Conservation (phyloP, 1,284 basidiomycete genomes). For the Gomphus bonarii region DNA sequence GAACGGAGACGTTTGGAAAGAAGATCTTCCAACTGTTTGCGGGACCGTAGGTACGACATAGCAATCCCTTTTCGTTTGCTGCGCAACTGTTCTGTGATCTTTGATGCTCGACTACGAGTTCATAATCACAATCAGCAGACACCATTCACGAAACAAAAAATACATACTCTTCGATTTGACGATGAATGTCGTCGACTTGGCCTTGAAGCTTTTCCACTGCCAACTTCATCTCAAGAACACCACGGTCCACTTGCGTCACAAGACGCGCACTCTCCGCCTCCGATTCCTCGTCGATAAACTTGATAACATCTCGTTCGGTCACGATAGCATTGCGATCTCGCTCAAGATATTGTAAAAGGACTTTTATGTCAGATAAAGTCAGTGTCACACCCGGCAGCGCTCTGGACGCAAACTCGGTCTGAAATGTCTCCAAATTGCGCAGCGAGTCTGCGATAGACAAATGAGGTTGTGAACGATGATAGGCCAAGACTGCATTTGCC, state of each 20-base stretch:
- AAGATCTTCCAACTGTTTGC: constrained; percentile 73
- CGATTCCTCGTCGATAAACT: constrained; percentile 45
- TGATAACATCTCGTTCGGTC: constrained; percentile 58
- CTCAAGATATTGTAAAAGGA: constrained; percentile 69
- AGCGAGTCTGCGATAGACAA: constrained; percentile 51
- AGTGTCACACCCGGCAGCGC: constrained; percentile 32
- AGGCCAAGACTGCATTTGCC: constrained; percentile 47
- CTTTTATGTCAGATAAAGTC: constrained; percentile 53
- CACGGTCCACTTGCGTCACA: constrained; percentile 61
- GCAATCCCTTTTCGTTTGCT: constrained; percentile 67
- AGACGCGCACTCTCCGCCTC: constrained; percentile 21
- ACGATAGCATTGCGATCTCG: constrained; percentile 62
- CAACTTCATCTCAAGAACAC: constrained; percentile 64
- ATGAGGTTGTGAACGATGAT: constrained; percentile 36
- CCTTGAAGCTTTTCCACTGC: constrained; percentile 54
- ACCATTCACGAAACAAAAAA: not conserved
- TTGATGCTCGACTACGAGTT: constrained; percentile 46
- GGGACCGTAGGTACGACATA: constrained; percentile 63
- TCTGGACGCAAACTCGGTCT: constrained; percentile 40
- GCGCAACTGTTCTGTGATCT: constrained; percentile 54
- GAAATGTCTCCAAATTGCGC: constrained; percentile 56
- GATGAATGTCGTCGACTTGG: constrained; percentile 59
- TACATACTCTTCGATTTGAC: constrained; percentile 56
- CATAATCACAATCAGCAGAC: constrained; percentile 5
- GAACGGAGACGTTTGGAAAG: constrained; percentile 66